A percentile compares a stretch with the other conserved stretches of the same genome.
phyloP scores from a whole-genome alignment of 495 filamentous ascomycete species.

The Daldinia bambusicola region DNA sequence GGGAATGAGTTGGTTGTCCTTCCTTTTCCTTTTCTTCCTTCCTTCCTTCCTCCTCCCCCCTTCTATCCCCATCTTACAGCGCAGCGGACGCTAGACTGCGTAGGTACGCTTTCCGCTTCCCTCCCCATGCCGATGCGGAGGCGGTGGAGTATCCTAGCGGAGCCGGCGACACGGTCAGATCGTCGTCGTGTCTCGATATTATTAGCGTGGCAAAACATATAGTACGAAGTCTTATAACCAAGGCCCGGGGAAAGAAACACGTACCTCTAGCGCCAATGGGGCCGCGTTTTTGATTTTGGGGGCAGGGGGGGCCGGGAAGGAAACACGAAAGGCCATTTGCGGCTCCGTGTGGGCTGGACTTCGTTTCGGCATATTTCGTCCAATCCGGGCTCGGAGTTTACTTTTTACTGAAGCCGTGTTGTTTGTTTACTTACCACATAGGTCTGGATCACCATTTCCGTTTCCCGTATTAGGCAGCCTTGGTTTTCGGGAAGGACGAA shows the following conservation, averaged over 20 bases:
- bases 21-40: not conserved
- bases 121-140: conserved; percentile 36
- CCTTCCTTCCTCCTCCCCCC: not conserved
- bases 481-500: not conserved
- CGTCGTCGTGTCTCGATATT: conserved; percentile 45
- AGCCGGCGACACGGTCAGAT: conserved; percentile 39
- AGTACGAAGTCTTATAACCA: conserved; percentile 24
- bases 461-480: conserved; percentile 6
- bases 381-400: conserved; percentile 12
- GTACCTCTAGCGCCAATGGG: conserved; percentile 18
- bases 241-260: not conserved
- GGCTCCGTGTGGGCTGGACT: conserved; percentile 34
- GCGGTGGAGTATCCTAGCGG: conserved; percentile 37
- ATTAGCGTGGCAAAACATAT: conserved; percentile 36
- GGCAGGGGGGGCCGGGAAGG: not conserved
- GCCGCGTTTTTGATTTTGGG: not conserved
- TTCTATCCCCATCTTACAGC: conserved; percentile 35
- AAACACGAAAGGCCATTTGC: conserved; percentile 37
- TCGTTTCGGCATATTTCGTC: conserved; percentile 26
- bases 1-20: conserved; percentile 2
- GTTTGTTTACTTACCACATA: not conserved
- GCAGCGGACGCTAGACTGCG: conserved; percentile 32
- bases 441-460: conserved; percentile 1
- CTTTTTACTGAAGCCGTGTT: conserved; percentile 9
- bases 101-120: conserved; percentile 23